Evolutionary conservation across 345 rosid genomes (phyloP).

Genomic region (Ceriops tagal): DNA sequence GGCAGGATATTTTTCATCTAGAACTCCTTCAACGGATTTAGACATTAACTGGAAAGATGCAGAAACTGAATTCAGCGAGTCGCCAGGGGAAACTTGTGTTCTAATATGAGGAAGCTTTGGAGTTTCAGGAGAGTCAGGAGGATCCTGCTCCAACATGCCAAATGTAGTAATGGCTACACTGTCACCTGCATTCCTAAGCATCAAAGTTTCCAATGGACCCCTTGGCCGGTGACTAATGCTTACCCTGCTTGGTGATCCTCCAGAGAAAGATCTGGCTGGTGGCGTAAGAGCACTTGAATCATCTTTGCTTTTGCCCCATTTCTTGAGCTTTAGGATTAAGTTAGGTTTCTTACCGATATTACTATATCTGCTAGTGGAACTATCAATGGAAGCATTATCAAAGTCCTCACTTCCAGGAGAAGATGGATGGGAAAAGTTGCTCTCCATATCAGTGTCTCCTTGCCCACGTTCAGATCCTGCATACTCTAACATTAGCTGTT

Average conservation of each 20-base stretch:
- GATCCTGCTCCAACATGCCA: conserved; percentile 65
- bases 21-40: conserved; percentile 70
- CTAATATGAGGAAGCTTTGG: conserved; percentile 49
- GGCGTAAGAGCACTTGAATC: conserved; percentile 67
- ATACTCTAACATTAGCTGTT: conserved; percentile 77
- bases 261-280: conserved; percentile 70
- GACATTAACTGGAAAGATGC: conserved; percentile 88
- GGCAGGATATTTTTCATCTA: conserved; percentile 86
- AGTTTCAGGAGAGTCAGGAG: conserved; percentile 54
- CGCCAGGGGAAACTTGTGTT: conserved; percentile 51
- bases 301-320: conserved; percentile 86
- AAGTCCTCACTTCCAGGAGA: conserved; percentile 94
- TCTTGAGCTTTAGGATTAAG: conserved; percentile 80
- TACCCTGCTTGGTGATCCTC: conserved; percentile 68
- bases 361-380: conserved; percentile 71
- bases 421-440: conserved; percentile 84
- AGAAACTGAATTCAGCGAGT: conserved; percentile 57
- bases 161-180: conserved; percentile 76
- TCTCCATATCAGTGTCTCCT: conserved; percentile 86
- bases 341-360: conserved; percentile 69
- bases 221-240: conserved; percentile 58
- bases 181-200: conserved; percentile 86
- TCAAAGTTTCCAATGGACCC: conserved; percentile 87
- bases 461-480: conserved; percentile 95
- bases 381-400: conserved; percentile 80